Base-by-base conservation (phyloP, 768 basidiomycete species). In the Holtermanniella nyarrowii region DNA sequence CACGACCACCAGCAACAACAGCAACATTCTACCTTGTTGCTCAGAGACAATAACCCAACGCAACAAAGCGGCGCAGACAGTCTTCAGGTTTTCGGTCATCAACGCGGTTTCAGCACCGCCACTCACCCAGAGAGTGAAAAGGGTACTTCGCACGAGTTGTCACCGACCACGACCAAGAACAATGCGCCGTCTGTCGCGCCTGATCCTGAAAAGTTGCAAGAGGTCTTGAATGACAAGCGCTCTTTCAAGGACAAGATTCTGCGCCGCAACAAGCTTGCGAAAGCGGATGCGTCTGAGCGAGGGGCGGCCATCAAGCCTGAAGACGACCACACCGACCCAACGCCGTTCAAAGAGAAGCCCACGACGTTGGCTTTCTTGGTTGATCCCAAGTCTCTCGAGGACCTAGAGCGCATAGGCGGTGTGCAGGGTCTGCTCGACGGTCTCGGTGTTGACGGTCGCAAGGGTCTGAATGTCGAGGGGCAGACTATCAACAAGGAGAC, bases 331-430 rank as follows among this genome's bases (percentile, higher is more conserved):
- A 73, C 75, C 37, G 78, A 90, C 66, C 79, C 83, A 1, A 70
- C 78, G 1, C 86, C 88, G 0, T 95, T 93, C 70, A 67, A 64
- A 11, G 82, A 82, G 63, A 82, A 81, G 50, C 87, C 91, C 0
- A 79, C 77, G 54, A 74, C 77, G 46, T 81, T 96, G 14, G 91
- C 91, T 0, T 79, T 81, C 54, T 78, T 95, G 48, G 81, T 97
- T 31, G 91, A 97, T 66, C 89, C 90, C 7, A 96, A 95, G 73
- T 83, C 76, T 56, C 57, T 90, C 11, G 77, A 82, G 2, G 67
- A 76, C 13, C 77, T 99, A 26, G 74, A 74, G 16, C 71, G 70
- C 11, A 76, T 93, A 27, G 90, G 89, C 18, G 95, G 95, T 40
- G 74, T 78, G 5, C 59, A 75, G 0, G 80, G 77, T 5, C 65